Evolutionary conservation across 306 rosid species (phyloP), one percentile per base, ranked within the genome.

Genomic region (Castanea crenata): DNA sequence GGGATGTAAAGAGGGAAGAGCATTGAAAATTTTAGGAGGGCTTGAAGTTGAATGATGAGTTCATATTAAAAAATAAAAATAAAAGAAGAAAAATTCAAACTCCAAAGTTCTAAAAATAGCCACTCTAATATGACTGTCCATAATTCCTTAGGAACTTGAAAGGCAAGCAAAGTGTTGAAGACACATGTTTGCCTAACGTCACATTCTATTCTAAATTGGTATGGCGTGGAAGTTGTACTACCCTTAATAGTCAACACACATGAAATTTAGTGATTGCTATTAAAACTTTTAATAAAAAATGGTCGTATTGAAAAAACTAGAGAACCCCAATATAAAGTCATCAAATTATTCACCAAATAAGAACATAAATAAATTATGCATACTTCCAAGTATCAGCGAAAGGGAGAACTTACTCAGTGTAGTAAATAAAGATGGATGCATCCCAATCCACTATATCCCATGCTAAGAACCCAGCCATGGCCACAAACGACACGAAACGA

Each of bases 391-490:
- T 18, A 44, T 23, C 2, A 11, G 16, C 2, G 1, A 41, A 56
- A 79, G 44, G 23, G 75, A 72, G 71, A 71, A 34, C 82, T 69
- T 86, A 92, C 95, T 92, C 97, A 0, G 97, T 90, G 59, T 92
- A 92, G 90, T 92, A 92, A 25, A 85, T 2, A 52, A 92, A 90
- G 78, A 89, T 85, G 85, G 57, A 27, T 11, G 91, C 62, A 73
- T 52, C 88, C 79, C 85, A 90, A 0, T 65, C 65, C 57, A 67
- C 13, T 52, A 84, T 57, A 80, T 92, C 97, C 84, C 91, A 85
- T 0, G 76, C 35, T 75, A 87, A 71, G 65, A 87, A 85, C 6
- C 81, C 64, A 2, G 84, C 84, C 86, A 90, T 4, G 55, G 65
- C 70, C 20, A 88, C 11, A 64, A 87, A 77, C 6, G 95, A 89